Base-by-base conservation (phyloP, 306 rosid species). In the Vigna radiata region DNA sequence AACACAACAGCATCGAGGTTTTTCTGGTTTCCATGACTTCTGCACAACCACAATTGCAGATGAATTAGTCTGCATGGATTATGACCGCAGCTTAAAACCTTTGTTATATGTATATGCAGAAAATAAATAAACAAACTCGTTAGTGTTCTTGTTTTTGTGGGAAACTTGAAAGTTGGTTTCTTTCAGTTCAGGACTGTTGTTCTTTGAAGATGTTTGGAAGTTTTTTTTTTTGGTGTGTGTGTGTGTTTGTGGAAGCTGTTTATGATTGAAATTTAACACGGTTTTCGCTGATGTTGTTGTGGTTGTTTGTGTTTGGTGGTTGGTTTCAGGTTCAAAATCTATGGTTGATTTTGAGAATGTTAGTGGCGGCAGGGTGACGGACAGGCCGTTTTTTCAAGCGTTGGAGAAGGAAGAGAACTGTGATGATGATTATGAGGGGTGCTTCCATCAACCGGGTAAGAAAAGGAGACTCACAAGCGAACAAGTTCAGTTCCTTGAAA, bases 401-500 rank as follows among this genome's bases (percentile, higher is more conserved):
- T 56, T 83, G 12, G 90, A 83, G 23, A 88, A 89, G 44, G 89
- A 90, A 76, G 94, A 90, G 68, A 85, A 77, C 43, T 78, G 66
- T 58, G 86, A 83, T 59, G 98, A 87, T 0, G 96, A 88, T n/a
- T 85, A 79, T 53, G 94, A 90, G 2, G 84, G 79, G 4, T 75
- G 82, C 43, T 86, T 79, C 41, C 88, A 87, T 44, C 94, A 86
- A 62, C 84, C 88, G 8, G 94, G 91, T 7, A 95, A 95, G 88
- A 95, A 95, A 53, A 85, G 97, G 77, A 80, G 98, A 79, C 97
- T 95, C 31, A 52, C 88, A 14, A 73, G 75, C 43, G 89, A 86
- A 49, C 98, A 95, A 70, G 97, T 92, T 77, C 87, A 83, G 83
- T 85, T 83, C 41, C 93, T 95, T 33, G 98, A 95, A 85, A 87